Base-by-base conservation (phyloP, 257 asterid genomes). In the Hygrophila difformis region DNA sequence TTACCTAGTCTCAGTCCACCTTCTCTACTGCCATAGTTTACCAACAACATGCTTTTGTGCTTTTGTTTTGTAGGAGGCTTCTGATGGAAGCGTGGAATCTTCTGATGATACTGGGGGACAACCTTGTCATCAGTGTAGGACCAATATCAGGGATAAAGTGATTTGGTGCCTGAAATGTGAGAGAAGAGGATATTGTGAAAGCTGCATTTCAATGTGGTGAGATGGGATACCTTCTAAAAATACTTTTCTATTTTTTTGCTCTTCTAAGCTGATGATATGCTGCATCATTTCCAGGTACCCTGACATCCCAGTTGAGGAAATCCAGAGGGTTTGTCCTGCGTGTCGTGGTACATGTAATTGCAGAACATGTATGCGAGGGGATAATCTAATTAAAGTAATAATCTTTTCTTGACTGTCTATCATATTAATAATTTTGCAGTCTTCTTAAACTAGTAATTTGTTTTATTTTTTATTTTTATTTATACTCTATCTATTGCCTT, bases 331-430 rank as follows among this genome's bases (percentile, higher is more conserved):
- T 63, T 91, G 99, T 68, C 99, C 99, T 40, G 96, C 94, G 19
- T 91, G 99, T 60, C 96, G 94, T 23, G 92, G 96, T 62, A 76
- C 68, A 49, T 91, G 99, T 75, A 75, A 78, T 73, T 91, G 99
- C 76, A 75, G 79, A 63, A 71, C 78, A 53, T 91, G 99, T 60
- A 68, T 78, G 73, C 85, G 95, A 35, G 96, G 93, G 67, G 99
- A 86, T 75, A 82, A 86, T 62, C 70, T 91, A 57, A 66, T 91
- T 52, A 86, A 86, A 73, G 99, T 86, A 73, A 51, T 56, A 56
- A 59, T 62, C 40, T 53, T 65, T 66, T 45, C 66, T 26, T 3
- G 31, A 26, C 49, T 65, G 47, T 28, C 24, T 18, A 8, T 47
- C 62, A 5, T 12, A 58, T 21, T n/a, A n/a, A n/a, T n/a, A n/a